Base-by-base conservation (phyloP, 257 asterid genomes). In the Misopates orontium region DNA sequence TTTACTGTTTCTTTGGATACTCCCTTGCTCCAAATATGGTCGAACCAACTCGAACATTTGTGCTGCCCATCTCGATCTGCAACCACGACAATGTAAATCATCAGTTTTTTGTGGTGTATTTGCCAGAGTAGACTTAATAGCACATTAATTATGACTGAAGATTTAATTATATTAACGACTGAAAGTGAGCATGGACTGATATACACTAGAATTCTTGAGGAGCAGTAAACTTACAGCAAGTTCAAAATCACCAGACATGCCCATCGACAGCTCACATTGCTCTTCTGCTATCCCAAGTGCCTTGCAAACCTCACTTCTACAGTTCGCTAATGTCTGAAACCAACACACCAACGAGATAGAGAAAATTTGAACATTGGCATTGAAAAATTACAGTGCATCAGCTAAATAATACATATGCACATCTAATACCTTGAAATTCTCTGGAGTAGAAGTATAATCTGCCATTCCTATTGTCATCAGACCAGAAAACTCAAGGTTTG, bases 171-270 rank as follows among this genome's bases (percentile, higher is more conserved):
- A 9, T 8, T 7, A 22, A 52, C 18, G 39, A 21, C 12, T 36
- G 25, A 28, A 24, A 19, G 9, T 22, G 8, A 41, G 39, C 2
- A 25, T 19, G 23, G 8, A 24, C n/a, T n/a, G n/a, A n/a, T n/a
- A 24, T 16, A 32, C 10, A 32, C 50, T 28, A 8, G 4, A 15
- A 58, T 17, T 36, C 64, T 58, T 60, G 48, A 53, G 47, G 32
- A 70, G 55, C 10, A 67, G 64, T 25, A 71, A 8, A 84, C 97
- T 83, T 74, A 89, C 98, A 56, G 97, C 97, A 62, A 89, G 87
- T 82, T 89, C 98, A 75, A 87, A 93, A 79, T 93, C 98, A 7
- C 96, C 88, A 15, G 98, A 93, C 96, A 93, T 93, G 85, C 97
- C 98, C 98, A 93, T 93, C 1, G 98, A 93, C 65, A 93, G 87